These are phyloP conservation scores for Hortaea sp. DNA, from an alignment of 2,329 filamentous ascomycete species.

Conservation along the genomic window DNA sequence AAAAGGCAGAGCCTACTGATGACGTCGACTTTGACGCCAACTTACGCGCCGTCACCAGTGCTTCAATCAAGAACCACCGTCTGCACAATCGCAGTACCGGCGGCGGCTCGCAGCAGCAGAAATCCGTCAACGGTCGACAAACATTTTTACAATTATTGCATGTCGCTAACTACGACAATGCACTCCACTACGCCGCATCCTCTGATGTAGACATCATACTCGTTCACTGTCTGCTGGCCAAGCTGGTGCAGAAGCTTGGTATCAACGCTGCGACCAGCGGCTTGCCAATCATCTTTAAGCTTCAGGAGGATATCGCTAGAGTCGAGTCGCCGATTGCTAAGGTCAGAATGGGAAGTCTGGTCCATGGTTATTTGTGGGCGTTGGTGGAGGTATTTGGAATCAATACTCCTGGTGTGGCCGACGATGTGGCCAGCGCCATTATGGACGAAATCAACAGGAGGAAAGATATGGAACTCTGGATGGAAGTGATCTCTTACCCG, in stretches of 20 bases:
- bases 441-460: constrained; percentile 67
- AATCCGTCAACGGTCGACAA: constrained; percentile 25
- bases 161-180: constrained; percentile 80
- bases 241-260: constrained; percentile 65
- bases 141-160: constrained; percentile 76
- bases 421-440: constrained; percentile 52
- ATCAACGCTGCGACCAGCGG: constrained; percentile 72
- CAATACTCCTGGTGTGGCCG: constrained; percentile 38
- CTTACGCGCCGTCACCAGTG: constrained; percentile 58
- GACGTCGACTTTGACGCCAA: constrained; percentile 28
- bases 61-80: constrained; percentile 33
- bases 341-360: constrained; percentile 70
- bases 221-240: constrained; percentile 65
- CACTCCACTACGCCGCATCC: constrained; percentile 56
- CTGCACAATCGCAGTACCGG: constrained; percentile 43
- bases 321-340: constrained; percentile 59
- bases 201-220: constrained; percentile 56
- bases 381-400: constrained; percentile 69
- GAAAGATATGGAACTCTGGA: constrained; percentile 67
- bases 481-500: constrained; percentile 63
- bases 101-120: constrained; percentile 29
- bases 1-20: constrained; percentile 18
- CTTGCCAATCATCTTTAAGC: constrained; percentile 75
- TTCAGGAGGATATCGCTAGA: constrained; percentile 73
- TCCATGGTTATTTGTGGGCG: constrained; percentile 82